phyloP scores from a whole-genome alignment of 371 early-diverging fungal species.

The Mucor indicus region DNA sequence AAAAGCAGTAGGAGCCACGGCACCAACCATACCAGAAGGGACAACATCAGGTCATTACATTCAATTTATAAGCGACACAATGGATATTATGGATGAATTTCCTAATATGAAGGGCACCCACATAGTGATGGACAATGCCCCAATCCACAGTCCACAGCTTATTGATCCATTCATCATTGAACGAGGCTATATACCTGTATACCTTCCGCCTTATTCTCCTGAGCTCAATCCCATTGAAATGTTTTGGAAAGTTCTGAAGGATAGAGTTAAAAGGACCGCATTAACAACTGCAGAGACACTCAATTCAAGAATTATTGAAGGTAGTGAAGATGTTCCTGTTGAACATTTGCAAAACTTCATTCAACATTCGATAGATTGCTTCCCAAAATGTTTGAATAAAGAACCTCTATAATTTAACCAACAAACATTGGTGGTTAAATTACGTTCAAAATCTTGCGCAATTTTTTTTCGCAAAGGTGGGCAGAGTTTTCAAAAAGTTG shows the following conservation, averaged over 20 bases:
- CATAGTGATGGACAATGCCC: constrained; percentile 1
- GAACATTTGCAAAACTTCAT: constrained; percentile 13
- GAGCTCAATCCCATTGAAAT: constrained; percentile 14
- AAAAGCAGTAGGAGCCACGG: no score
- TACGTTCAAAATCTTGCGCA: no score
- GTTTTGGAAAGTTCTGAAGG: constrained; percentile 10
- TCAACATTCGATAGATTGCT: constrained; percentile 10
- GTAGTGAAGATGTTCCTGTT: constrained; percentile 14
- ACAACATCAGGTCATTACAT: constrained; percentile 10
- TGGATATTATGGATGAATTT: constrained; percentile 12
- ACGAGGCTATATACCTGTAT: constrained; percentile 16
- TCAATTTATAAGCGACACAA: constrained; percentile 4
- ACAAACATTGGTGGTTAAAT: no score
- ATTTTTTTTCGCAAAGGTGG: no score
- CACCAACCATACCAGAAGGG: constrained; percentile 5
- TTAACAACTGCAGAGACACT: constrained; percentile 14
- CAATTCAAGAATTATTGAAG: constrained; percentile 13
- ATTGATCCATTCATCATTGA: constrained; percentile 15
- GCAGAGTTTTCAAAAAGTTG: no score
- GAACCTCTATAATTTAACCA: constrained; percentile 14
- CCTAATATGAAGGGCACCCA: constrained; percentile 4
- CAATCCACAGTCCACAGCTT: no score
- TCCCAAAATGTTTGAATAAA: constrained; percentile 5
- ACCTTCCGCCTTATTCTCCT: constrained; percentile 12
- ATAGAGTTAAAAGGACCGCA: constrained; percentile 16